phyloP scores from a whole-genome alignment of 805 yeast genomes.

The Saccharomycopsis javanensis region DNA sequence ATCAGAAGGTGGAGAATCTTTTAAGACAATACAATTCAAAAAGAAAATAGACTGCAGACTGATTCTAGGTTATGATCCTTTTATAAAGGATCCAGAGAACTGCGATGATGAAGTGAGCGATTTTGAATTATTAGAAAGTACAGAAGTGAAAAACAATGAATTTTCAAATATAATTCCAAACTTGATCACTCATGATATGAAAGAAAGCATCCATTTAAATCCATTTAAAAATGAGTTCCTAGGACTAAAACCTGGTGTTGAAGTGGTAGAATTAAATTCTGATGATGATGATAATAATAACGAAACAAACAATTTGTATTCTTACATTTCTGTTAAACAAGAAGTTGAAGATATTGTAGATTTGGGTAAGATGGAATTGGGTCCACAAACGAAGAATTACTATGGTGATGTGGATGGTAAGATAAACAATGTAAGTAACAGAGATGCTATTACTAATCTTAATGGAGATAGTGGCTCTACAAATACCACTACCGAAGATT shows the following conservation, averaged over 20 bases:
- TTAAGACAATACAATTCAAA: background rate
- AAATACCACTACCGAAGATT: too few species aligned
- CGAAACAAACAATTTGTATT: background rate
- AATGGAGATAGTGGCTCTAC: background rate
- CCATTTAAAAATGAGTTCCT: background rate
- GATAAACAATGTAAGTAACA: background rate
- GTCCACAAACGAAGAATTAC: background rate
- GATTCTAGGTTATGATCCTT: slow-evolving; percentile 5
- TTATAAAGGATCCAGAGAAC: background rate
- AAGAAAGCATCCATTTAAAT: background rate
- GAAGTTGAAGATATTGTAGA: background rate
- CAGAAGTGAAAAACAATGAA: background rate
- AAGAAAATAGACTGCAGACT: background rate
- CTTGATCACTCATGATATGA: background rate
- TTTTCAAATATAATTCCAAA: background rate
- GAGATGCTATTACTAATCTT: background rate
- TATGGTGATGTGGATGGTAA: background rate
- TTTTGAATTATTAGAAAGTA: background rate
- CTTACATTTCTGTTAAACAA: background rate
- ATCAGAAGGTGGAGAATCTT: background rate
- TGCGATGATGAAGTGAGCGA: background rate
- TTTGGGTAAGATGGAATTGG: background rate
- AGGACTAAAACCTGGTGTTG: background rate
- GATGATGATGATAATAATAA: background rate
- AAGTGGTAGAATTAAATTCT: background rate